Percentiles rank a stretch among this genome's conserved stretches.
These are phyloP conservation scores for Xenosphaeropsis pyriputrescens DNA, from an alignment of 2,329 filamentous ascomycete species.

Conservation along the genomic window DNA sequence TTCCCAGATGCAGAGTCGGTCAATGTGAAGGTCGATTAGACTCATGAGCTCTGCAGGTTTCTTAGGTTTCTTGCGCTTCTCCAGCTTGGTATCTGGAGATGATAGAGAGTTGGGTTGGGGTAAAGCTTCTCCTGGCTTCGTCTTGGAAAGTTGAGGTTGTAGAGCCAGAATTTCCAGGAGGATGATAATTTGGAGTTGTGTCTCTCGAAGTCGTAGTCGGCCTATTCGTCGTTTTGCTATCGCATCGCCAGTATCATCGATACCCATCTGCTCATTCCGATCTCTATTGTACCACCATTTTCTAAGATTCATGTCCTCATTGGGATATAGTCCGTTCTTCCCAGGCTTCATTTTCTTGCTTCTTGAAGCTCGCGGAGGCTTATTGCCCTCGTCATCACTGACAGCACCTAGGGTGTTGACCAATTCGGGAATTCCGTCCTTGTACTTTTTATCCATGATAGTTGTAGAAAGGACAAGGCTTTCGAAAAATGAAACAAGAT, in stretches of 20 bases:
- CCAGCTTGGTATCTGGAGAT: conserved; percentile 1
- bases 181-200: conserved; percentile 66
- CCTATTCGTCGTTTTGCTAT: conserved; percentile 44
- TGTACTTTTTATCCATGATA: conserved; percentile 66
- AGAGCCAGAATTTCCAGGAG: conserved; percentile 64
- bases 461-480: conserved; percentile 50
- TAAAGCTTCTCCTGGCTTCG: conserved; percentile 6
- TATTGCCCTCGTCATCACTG: conserved; percentile 34
- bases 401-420: conserved; percentile 33
- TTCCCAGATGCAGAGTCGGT: conserved; percentile 74
- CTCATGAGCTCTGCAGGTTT: conserved; percentile 42
- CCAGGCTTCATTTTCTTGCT: conserved; percentile 51
- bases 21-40: conserved; percentile 58
- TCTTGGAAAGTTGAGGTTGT: conserved; percentile 33
- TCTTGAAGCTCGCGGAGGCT: conserved; percentile 29
- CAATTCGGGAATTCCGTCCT: conserved; percentile 51
- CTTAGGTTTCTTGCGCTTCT: conserved; percentile 16
- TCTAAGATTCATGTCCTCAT: conserved; percentile 48
- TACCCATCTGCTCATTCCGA: conserved; percentile 30
- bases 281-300: conserved; percentile 56
- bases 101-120: too few relatives aligned
- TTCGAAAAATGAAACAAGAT: conserved; percentile 56
- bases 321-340: conserved; percentile 53
- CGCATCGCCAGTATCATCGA: conserved; percentile 29
- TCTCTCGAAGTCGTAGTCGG: conserved; percentile 58